Evolutionary conservation across 352 stramenopile species (phyloP), one percentile per base, ranked within the genome.

Genomic region (Globisporangium takayamanum): DNA sequence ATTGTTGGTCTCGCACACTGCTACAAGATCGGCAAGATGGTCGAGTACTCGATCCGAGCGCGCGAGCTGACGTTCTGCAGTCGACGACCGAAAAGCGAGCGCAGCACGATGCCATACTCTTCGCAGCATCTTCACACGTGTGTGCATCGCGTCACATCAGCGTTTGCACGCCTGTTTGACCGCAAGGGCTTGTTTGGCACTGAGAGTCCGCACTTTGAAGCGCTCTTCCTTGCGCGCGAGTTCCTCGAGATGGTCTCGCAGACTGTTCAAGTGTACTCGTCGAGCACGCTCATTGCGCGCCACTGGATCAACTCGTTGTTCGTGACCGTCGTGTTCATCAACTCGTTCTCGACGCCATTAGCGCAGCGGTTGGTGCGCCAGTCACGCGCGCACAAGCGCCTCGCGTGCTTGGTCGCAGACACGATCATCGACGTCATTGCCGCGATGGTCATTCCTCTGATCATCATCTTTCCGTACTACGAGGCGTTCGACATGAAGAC

Each of bases 391-490:
- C 22, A 48, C 5, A 58, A 69, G 41, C 60, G 67, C 0, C 25
- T 74, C 2, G 3, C 55, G n/a, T 69, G 60, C n/a, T 33, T 75
- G 20, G 14, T 33, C 7, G 25, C 62, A 14, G 65, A 73, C 36
- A 50, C 67, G 11, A 1, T 62, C 2, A 48, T 76, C 2, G 59
- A 73, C 26, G 25, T 54, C 2, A 46, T 25, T 8, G 57, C 55
- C 5, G 44, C 48, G 1, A 63, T 73, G 33, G 57, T 70, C 8
- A 55, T 76, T 14, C 42, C 53, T 2, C 41, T 59, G 1, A 52
- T 59, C 42, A 30, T 59, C 26, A 30, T 59, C 14, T 5, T 52
- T n/a, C 53, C 53, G 42, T 59, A 59, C 30, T 39, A 33, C 25
- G 15, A 30, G 42, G 16, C 26, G 28, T 51, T 59, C 44, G 45